Base-by-base conservation (phyloP, 331 rosid species). In the Quercus lobata region DNA sequence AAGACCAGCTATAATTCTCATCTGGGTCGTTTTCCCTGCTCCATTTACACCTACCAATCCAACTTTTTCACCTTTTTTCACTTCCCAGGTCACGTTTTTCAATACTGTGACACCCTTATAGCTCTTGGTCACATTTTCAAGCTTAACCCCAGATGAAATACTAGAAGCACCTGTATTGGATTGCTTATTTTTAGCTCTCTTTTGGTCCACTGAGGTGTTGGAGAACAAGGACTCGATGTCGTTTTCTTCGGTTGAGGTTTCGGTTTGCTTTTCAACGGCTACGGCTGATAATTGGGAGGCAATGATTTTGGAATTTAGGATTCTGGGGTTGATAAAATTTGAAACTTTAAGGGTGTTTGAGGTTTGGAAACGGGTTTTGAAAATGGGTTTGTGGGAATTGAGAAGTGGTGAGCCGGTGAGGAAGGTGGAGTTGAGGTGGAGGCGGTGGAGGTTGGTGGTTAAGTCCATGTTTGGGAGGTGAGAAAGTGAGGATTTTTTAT, bases 11-110 rank as follows among this genome's bases (percentile, higher is more conserved):
- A 93, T 90, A 49, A 93, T 91, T 74, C 97, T 86, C 97, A 95
- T 91, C 83, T 93, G 98, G 15, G 99, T 95, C 8, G 99, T 95
- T 69, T 95, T 93, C 22, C 99, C 99, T 5, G 99, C 97, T 6
- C 99, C 98, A 58, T 95, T 95, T 2, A 95, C 98, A 19, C 99
- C 99, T 1, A 95, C 99, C 75, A 95, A 66, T 25, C 99, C 99
- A 61, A 93, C 98, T 75, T 95, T 95, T 66, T 93, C 97, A 0
- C 99, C 99, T 37, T 83, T 95, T 55, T 95, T 95, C 76, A 95
- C 99, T 76, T 93, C 99, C 99, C 99, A 95, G 15, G 56, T 91
- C 25, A 93, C 89, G 35, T 89, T 85, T 79, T 90, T 93, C 93
- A 93, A 80, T 16, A 95, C 90, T 27, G 96, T 93, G 22, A 83